Evolutionary conservation across 2,329 filamentous ascomycete species (phyloP), one percentile per base, ranked within the genome.

Genomic region (Corinectria fuckeliana): DNA sequence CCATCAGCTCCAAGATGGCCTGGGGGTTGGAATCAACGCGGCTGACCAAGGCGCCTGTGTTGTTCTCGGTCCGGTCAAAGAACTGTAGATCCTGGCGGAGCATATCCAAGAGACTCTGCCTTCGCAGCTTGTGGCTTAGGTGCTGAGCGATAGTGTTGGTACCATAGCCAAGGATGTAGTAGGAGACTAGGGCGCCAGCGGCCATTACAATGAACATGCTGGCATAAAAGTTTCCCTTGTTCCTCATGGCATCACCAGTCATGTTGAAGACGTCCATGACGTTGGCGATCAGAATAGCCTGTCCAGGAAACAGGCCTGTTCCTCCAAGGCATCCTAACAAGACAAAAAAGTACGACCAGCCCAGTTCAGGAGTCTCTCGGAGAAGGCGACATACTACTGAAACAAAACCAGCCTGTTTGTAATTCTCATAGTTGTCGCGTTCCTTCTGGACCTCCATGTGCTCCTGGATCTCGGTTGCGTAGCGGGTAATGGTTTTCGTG

Each of bases 141-240:
- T 65, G 66, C 58, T 76, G 74, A 21, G 68, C 65, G 18, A 70
- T 47, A 5, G 66, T 59, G 55, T 78, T 80, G 13, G 75, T 74
- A 2, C 69, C 44, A 56, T 67, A 77, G 2, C 78, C 78, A 32
- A 79, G 64, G 8, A 65, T 44, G 44, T 77, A 77, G 64, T 85
- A 85, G 9, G 76, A 72, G 1, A 82, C 45, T 1, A 82, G 71
- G n/a, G 76, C 74, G 3, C 76, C 81, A 3, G 75, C 72, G 3
- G 82, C 81, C 34, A 83, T 65, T 1, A 84, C 75, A 42, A 84
- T 79, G 61, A 86, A 86, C 82, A 86, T 85, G 50, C 79, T 73
- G 0, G 83, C 79, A 71, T 77, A 85, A 64, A 85, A 85, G 66
- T 86, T 78, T 8, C 82, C 83, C 1, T 69, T 68, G 2, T 71